A percentile compares a stretch with the other conserved stretches of the same genome.
phyloP scores from a whole-genome alignment of 2,329 filamentous ascomycete species.

The Fusarium euwallaceae region DNA sequence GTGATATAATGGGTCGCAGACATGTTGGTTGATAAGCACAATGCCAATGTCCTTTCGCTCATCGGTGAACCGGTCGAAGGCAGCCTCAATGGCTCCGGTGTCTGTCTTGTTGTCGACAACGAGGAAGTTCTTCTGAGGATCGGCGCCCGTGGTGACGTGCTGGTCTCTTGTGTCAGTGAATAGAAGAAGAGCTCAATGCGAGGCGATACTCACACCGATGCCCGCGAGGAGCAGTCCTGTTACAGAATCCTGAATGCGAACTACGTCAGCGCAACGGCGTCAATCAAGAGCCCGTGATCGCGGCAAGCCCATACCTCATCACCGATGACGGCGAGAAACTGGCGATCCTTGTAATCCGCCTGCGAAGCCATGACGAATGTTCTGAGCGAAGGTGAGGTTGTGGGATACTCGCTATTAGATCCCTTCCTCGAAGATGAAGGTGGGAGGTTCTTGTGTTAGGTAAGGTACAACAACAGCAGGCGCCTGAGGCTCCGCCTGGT shows the following conservation, averaged over 20 bases:
- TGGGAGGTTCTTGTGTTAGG: conserved; percentile 24
- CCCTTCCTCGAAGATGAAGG: conserved; percentile 32
- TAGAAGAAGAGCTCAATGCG: background rate
- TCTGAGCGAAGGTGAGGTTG: conserved; percentile 8
- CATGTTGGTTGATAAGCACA: conserved; percentile 97
- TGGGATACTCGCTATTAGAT: conserved; percentile 19
- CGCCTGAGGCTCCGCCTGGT: conserved; percentile 46
- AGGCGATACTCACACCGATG: conserved; percentile 77
- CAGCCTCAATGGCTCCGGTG: conserved; percentile 85
- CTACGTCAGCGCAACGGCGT: conserved; percentile 45
- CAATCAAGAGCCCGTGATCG: conserved; percentile 7
- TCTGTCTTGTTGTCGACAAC: conserved; percentile 97
- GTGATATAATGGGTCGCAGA: conserved; percentile 57
- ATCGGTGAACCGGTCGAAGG: conserved; percentile 89
- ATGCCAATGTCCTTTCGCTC: conserved; percentile 97
- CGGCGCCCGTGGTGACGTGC: conserved; percentile 92
- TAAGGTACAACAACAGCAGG: conserved; percentile 19
- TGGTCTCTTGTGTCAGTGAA: conserved; percentile 52
- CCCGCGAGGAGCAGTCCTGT: conserved; percentile 95
- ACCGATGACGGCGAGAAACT: conserved; percentile 97
- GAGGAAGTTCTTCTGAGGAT: conserved; percentile 96
- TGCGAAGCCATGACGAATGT: conserved; percentile 61
- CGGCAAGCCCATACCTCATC: conserved; percentile 77
- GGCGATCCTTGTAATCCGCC: conserved; percentile 81
- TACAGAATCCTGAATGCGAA: conserved; percentile 81